These are phyloP conservation scores for Stephania cephalantha DNA, from an alignment of 164 flowering plant species.

Conservation along the genomic window DNA sequence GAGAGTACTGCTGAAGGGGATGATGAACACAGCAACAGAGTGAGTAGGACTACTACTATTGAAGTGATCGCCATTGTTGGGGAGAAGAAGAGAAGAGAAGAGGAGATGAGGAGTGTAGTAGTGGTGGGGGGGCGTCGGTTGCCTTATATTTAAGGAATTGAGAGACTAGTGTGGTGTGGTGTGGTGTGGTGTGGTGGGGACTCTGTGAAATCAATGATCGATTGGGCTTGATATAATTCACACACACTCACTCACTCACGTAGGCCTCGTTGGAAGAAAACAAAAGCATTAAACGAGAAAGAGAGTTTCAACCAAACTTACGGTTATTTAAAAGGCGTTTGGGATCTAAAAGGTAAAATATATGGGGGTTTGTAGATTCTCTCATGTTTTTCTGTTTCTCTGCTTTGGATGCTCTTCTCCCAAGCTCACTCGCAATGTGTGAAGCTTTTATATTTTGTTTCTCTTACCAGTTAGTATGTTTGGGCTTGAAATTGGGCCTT, in stretches of 20 bases:
- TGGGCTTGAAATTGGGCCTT: too few relatives aligned
- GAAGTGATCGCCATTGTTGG: not conserved
- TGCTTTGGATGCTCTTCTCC: not conserved
- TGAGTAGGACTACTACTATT: constrained; percentile 9
- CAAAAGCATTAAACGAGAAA: constrained; percentile 1
- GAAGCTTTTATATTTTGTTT: not conserved
- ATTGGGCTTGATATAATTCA: too few relatives aligned
- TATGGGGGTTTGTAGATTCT: not conserved
- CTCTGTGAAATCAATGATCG: not conserved
- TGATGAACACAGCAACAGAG: not conserved
- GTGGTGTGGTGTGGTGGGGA: not conserved
- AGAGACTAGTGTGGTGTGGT: not conserved
- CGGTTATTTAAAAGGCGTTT: not conserved
- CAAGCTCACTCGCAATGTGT: not conserved
- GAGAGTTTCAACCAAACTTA: constrained; percentile 1
- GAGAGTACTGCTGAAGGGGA: constrained; percentile 16
- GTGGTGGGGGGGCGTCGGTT: not conserved
- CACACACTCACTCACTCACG: not conserved
- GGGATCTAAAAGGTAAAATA: not conserved
- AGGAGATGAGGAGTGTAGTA: constrained; percentile 1
- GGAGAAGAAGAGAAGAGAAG: constrained; percentile 3
- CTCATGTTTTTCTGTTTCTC: not conserved
- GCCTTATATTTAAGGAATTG: not conserved
- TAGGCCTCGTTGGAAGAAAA: not conserved
- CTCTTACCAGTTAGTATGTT: not conserved